Evolutionary conservation across 768 basidiomycete species (phyloP).

Genomic region (Cyclocybe aegerita): DNA sequence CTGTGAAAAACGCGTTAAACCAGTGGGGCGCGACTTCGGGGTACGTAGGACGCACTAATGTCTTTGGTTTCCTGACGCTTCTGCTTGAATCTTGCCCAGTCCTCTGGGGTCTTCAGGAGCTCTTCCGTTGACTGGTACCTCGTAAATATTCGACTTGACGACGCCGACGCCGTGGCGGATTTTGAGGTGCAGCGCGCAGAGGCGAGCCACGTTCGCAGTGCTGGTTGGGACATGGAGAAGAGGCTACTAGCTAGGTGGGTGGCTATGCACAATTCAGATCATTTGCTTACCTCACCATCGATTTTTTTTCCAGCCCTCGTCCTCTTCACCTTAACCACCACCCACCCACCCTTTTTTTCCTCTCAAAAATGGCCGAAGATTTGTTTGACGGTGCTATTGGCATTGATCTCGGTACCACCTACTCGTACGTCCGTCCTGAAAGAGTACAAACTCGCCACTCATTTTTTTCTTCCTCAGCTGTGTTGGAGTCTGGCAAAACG

Average conservation of each 20-base stretch:
- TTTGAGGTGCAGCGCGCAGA: conserved; percentile 31
- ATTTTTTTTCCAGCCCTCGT: conserved; percentile 46
- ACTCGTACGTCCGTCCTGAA: conserved; percentile 62
- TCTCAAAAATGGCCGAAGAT: conserved; percentile 79
- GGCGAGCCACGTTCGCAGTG: conserved; percentile 36
- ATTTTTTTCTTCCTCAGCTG: conserved; percentile 54
- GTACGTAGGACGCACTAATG: conserved; percentile 25
- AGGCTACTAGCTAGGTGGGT: conserved; percentile 28
- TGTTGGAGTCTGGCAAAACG: conserved; percentile 99
- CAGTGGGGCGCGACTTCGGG: conserved; percentile 3
- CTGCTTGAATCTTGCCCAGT: conserved; percentile 67
- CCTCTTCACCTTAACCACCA: conserved; percentile 38
- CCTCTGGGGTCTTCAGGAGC: conserved; percentile 46
- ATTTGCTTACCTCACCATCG: conserved; percentile 59
- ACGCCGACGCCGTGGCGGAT: conserved; percentile 6
- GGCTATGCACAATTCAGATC: conserved; percentile 44
- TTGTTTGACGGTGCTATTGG: conserved; percentile 95
- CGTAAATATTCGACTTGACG: conserved; percentile 10
- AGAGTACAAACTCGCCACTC: neutral
- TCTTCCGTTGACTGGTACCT: conserved; percentile 28
- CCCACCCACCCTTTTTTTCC: conserved; percentile 28
- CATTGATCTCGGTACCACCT: conserved; percentile 96
- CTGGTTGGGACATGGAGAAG: conserved; percentile 36
- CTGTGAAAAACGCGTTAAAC: conserved; percentile 33
- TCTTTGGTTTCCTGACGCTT: conserved; percentile 52